Percentiles rank a stretch among this genome's conserved stretches.
Conservation (phyloP, 2,329 filamentous ascomycete genomes). For the Colletotrichum falcatum region DNA sequence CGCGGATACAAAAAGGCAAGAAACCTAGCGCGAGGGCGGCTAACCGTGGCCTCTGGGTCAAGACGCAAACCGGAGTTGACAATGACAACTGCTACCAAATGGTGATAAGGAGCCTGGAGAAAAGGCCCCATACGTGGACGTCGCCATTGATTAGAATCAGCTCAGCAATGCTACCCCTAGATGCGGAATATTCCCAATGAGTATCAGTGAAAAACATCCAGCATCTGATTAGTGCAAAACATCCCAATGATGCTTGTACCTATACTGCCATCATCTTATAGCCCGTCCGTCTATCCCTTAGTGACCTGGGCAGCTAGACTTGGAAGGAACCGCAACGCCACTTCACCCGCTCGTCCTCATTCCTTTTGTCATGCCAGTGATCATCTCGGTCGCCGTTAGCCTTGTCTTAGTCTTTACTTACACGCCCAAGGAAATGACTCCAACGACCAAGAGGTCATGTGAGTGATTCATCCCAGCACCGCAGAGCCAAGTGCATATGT, state of each 20-base stretch:
- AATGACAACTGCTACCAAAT: not conserved
- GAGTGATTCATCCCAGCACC: not conserved
- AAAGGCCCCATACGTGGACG: not conserved
- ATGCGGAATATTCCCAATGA: not conserved
- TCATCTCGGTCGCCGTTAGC: not conserved
- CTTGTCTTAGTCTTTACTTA: not conserved
- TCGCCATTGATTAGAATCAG: not conserved
- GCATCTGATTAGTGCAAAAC: not conserved
- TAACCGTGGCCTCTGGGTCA: not conserved
- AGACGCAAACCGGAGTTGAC: not conserved
- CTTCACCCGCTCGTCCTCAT: no score
- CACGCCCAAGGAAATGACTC: not conserved
- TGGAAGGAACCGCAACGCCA: not conserved
- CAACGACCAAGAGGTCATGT: not conserved
- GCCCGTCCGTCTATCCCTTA: not conserved
- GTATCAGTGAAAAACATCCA: not conserved
- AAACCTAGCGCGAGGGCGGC: not conserved
- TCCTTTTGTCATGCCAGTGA: not conserved
- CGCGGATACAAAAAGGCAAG: not conserved
- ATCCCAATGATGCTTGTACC: not conserved
- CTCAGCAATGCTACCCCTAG: not conserved
- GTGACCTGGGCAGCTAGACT: not conserved
- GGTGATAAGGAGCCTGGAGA: not conserved
- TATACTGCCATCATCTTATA: not conserved
- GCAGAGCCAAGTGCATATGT: not conserved